These are phyloP conservation scores for Phanerochaete sordida DNA, from an alignment of 768 basidiomycete species.

Conservation along the genomic window DNA sequence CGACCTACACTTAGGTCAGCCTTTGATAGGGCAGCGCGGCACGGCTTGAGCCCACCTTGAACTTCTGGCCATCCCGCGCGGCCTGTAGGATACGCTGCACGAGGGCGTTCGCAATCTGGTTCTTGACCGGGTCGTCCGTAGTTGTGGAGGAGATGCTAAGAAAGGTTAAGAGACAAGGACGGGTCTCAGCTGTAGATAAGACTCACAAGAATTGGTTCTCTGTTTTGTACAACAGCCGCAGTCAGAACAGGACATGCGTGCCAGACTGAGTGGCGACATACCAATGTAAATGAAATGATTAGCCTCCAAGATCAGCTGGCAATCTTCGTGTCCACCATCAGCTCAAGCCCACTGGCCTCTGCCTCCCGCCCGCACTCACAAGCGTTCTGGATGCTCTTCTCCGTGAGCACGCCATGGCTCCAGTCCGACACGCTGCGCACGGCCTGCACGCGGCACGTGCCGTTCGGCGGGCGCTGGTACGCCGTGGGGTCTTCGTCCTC, in stretches of 20 bases:
- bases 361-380: conserved; percentile 46
- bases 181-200: not conserved
- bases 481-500: conserved; percentile 37
- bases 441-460: conserved; percentile 71
- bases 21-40: not conserved
- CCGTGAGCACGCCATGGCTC: conserved; percentile 89
- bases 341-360: not conserved
- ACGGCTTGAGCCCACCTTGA: conserved; percentile 51
- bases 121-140: conserved; percentile 62
- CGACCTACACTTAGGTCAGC: conserved; percentile 46
- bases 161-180: not conserved
- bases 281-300: conserved; percentile 93
- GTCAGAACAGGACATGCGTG: too few species aligned
- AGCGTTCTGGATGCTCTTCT: conserved; percentile 91
- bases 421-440: conserved; percentile 88
- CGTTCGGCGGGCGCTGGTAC: conserved; percentile 42
- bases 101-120: conserved; percentile 80
- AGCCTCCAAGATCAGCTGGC: conserved; percentile 76
- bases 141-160: conserved; percentile 74
- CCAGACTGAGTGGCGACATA: too few species aligned
- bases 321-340: conserved; percentile 41
- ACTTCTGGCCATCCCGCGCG: conserved; percentile 62
- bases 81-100: conserved; percentile 86
- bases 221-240: too few species aligned
- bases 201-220: conserved; percentile 89